Percentiles rank a stretch among this genome's conserved stretches.
Evolutionary conservation across 2,329 filamentous ascomycete genomes (phyloP).

Genomic region (Aspergillus pseudonomiae): DNA sequence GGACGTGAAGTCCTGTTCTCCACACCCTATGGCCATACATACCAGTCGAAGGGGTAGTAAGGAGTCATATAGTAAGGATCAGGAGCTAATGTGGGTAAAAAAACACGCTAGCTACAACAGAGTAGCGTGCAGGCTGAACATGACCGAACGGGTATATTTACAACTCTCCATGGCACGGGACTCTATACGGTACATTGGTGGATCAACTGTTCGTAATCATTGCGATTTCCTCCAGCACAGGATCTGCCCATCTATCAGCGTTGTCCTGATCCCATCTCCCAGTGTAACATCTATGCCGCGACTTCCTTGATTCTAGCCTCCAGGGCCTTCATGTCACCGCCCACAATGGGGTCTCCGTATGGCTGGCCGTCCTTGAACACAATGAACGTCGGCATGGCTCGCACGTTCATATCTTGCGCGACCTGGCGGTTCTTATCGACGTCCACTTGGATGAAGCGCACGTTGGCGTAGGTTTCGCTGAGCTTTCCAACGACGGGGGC

Average conservation of each 20-base stretch:
- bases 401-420: slow-evolving; percentile 53
- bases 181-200: neutral
- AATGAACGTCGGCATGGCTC: slow-evolving; percentile 50
- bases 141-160: neutral
- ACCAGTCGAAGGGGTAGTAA: too few species aligned
- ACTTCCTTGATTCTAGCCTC: slow-evolving; percentile 31
- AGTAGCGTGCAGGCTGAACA: neutral
- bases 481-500: slow-evolving; percentile 56
- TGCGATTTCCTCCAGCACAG: neutral
- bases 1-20: too few species aligned
- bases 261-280: neutral
- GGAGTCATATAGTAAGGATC: too few species aligned
- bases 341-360: slow-evolving; percentile 32
- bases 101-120: too few species aligned
- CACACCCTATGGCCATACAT: too few species aligned
- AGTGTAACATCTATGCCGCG: neutral
- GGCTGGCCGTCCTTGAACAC: slow-evolving; percentile 44
- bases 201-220: neutral
- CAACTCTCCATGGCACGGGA: neutral
- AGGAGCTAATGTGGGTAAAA: too few species aligned
- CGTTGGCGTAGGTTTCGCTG: slow-evolving; percentile 52
- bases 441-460: slow-evolving; percentile 59
- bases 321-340: slow-evolving; percentile 32
- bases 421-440: slow-evolving; percentile 57
- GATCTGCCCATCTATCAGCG: neutral